Base-by-base conservation (phyloP, 768 basidiomycete species). In the Auriscalpium vulgare region DNA sequence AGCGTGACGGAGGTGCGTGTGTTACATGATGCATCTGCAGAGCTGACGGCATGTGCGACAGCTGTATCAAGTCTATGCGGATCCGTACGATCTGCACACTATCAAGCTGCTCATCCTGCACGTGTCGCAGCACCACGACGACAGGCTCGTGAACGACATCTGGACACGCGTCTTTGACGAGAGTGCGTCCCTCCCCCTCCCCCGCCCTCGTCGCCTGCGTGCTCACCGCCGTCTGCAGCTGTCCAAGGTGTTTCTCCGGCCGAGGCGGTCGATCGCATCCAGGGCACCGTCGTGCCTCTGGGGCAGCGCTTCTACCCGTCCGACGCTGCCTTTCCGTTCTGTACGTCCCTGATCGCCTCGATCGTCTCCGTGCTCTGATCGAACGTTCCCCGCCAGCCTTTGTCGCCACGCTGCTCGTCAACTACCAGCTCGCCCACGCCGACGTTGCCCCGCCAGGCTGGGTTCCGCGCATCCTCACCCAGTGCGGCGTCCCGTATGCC, bases 41-140 rank as follows among this genome's bases (percentile, higher is more conserved):
- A 37, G 59, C 17, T 50, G 29, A 29, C 51, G 23, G 47, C 49
- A 37, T n/a, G 52, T 47, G 53, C 17, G 21, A 2, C 54, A 97
- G 93, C 78, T 98, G 47, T 98, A 90, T 66, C 85, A 88, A 72
- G 76, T 82, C 47, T 98, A 90, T 66, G 95, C 93, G 5, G 78
- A 90, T 50, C 87, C 93, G 6, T 90, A 94, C 62, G 84, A 91
- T 62, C 76, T 97, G 13, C 83, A 88, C 6, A 76, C 84, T 40
- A 83, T 91, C 68, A 91, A 93, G 66, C 77, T 99, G 7, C 78
- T 97, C 29, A 94, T 95, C 66, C 77, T 97, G 54, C 88, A 97
- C 67, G 88, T 95, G 8, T 95, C 95, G 8, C 93, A 95, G 67
- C 92, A 95, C 67, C 84, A 85, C 4, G 92, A 98, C 61, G 86